A percentile compares a stretch with the other conserved stretches of the same genome.
Evolutionary conservation across 495 filamentous ascomycete species (phyloP).

Genomic region (Xylaria cubensis): DNA sequence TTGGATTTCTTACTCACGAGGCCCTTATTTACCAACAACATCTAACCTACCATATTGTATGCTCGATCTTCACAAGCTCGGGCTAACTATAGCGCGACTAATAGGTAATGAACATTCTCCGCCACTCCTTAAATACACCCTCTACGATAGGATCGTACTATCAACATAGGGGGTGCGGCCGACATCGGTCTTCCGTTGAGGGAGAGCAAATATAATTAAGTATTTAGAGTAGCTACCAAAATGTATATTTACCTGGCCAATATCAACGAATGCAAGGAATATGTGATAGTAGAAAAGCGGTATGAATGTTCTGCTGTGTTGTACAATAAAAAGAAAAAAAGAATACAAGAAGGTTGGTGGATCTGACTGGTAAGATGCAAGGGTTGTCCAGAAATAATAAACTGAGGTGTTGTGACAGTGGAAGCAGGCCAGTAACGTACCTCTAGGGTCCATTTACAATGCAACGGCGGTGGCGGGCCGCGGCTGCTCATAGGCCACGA

Average conservation of each 20-base stretch:
- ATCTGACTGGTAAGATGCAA: neutral
- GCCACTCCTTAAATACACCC: neutral
- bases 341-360: neutral
- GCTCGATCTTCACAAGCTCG: neutral
- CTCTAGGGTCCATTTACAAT: neutral
- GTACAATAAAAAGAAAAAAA: neutral
- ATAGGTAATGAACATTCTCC: neutral
- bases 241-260: no score
- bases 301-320: neutral
- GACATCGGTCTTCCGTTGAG: neutral
- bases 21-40: neutral
- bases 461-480: slow-evolving; percentile 8
- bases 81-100: neutral
- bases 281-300: neutral
- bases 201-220: neutral
- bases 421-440: neutral
- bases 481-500: neutral
- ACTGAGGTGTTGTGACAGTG: neutral
- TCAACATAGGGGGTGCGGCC: neutral
- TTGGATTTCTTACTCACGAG: neutral
- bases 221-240: neutral
- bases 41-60: neutral
- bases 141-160: neutral
- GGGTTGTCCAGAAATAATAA: neutral
- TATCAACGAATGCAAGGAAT: no score